phyloP scores from a whole-genome alignment of 2,329 filamentous ascomycete genomes.

The Diaporthe capsici region DNA sequence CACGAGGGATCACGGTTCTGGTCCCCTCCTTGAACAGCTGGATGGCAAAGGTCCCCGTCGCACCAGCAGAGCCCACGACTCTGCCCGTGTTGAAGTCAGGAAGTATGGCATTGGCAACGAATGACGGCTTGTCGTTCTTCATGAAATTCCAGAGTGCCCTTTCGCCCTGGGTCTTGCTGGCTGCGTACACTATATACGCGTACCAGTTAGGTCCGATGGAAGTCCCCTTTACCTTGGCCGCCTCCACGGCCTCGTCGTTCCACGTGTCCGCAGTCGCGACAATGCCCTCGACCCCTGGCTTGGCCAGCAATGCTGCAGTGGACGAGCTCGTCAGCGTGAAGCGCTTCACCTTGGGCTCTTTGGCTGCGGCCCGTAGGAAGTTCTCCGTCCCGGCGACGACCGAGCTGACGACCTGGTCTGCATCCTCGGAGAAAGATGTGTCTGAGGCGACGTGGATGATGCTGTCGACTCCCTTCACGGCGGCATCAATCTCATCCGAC shows the following conservation, averaged over 20 bases:
- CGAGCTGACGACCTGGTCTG: constrained; percentile 55
- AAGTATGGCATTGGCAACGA: constrained; percentile 36
- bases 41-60: background rate
- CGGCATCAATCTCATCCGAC: constrained; percentile 44
- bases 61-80: constrained; percentile 8
- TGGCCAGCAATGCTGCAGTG: constrained; percentile 43
- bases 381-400: constrained; percentile 48
- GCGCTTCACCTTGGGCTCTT: constrained; percentile 53
- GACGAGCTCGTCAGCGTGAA: constrained; percentile 58
- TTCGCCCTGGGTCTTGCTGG: constrained; percentile 43
- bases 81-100: constrained; percentile 4
- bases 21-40: constrained; percentile 18
- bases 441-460: constrained; percentile 57
- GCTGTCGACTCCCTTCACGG: constrained; percentile 49
- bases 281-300: constrained; percentile 45
- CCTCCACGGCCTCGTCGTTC: constrained; percentile 43
- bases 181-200: constrained; percentile 38
- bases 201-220: background rate
- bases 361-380: constrained; percentile 53
- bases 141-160: constrained; percentile 42
- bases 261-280: constrained; percentile 42
- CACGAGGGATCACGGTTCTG: background rate
- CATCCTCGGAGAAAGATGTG: constrained; percentile 52
- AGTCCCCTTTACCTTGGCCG: background rate
- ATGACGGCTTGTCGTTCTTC: constrained; percentile 39